These are phyloP conservation scores for Syzygium aqueum DNA, from an alignment of 345 rosid genomes.

Conservation along the genomic window DNA sequence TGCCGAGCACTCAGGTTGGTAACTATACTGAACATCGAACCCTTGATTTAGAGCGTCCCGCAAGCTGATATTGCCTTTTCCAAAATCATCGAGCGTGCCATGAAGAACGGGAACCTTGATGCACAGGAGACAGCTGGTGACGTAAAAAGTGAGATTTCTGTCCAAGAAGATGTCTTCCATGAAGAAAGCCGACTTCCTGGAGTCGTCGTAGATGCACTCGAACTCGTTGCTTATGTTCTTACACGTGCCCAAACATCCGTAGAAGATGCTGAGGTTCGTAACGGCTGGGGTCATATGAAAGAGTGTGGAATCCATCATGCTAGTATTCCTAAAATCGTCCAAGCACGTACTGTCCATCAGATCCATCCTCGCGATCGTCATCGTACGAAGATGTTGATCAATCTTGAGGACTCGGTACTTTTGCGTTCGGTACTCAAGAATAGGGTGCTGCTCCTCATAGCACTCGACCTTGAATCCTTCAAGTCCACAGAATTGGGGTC, in stretches of 20 bases:
- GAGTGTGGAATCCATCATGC: neutral
- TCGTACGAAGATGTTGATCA: neutral
- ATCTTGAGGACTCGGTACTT: neutral
- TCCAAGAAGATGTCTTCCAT: neutral
- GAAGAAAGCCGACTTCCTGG: neutral
- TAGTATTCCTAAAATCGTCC: neutral
- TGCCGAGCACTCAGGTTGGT: neutral
- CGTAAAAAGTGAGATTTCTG: neutral
- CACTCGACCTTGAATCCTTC: neutral
- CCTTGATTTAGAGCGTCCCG: neutral
- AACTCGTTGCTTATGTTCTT: neutral
- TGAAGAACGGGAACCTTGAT: conserved; percentile 7
- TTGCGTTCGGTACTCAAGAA: neutral
- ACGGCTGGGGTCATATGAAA: neutral
- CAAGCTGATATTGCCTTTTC: accelerated
- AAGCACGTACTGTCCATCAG: conserved; percentile 4
- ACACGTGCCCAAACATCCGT: conserved; percentile 1
- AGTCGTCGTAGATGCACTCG: neutral
- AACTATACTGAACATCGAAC: conserved; percentile 1
- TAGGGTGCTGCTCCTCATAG: neutral
- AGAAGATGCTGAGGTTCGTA: conserved; percentile 16
- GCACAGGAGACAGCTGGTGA: neutral
- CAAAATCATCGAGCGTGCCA: neutral
- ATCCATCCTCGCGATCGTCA: neutral
- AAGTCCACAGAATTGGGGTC: neutral